Evolutionary conservation across 768 basidiomycete genomes (phyloP), one percentile per base, ranked within the genome.

Genomic region (Boletus eberwhitei): DNA sequence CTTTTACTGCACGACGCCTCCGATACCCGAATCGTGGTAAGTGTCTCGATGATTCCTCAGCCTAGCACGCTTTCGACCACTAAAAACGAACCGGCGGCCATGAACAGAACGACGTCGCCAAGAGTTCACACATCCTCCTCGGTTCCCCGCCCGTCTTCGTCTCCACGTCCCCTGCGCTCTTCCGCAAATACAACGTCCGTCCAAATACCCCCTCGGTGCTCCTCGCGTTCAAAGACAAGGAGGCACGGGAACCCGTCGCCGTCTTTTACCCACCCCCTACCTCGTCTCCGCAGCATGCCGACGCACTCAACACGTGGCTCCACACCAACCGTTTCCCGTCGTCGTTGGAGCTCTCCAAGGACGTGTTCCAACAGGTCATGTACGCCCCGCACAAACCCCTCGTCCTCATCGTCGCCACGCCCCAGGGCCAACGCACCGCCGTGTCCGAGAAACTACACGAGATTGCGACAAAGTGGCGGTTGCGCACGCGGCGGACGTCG

Each of bases 361-460:
- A 86, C 48, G 85, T 87, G 4, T 97, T 93, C 78, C 85, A 90
- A 59, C 79, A 78, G 12, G 82, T 97, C 40, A 95, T 98, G 92
- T 87, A 88, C 47, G 85, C 87, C 12, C 82, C 84, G 0, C 80
- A 87, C 24, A 68, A 75, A 5, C 89, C 92, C 1, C 78, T 93
- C 13, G 90, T 98, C 2, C 86, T 94, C 7, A 79, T 98, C 47
- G 86, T 79, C 14, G 82, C 83, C 3, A 76, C 78, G 7, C 74
- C 75, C 0, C 54, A 66, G 0, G 63, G 62, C 0, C 67, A 73
- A 35, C 74, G 64, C 22, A 73, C 70, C 8, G 70, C 72, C 42
- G 79, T 87, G 6, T 69, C 74, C 24, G 73, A 76, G 50, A 75
- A 76, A 48, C 67, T 87, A 14, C 73, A 62, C 26, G 79, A 80